These are phyloP conservation scores for Gelatoporia subvermispora DNA, from an alignment of 768 basidiomycete species.

Conservation along the genomic window DNA sequence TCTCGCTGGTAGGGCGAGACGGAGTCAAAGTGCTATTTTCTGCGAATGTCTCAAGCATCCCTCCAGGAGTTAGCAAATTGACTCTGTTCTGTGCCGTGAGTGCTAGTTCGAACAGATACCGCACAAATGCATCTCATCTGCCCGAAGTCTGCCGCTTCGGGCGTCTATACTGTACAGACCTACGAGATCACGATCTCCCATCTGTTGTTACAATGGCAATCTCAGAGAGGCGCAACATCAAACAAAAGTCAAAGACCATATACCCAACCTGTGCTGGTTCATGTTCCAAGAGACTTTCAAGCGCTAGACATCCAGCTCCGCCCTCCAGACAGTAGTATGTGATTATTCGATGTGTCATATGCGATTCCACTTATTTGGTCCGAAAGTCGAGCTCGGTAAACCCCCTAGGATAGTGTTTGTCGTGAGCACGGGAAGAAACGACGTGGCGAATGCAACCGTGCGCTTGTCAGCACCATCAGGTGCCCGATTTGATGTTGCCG, in stretches of 20 bases:
- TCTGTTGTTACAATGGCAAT: constrained; percentile 56
- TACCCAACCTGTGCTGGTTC: constrained; percentile 41
- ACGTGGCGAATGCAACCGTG: constrained; percentile 48
- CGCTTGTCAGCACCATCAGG: constrained; percentile 53
- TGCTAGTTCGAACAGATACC: constrained; percentile 1
- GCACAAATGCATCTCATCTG: neutral
- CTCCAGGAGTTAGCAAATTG: constrained; percentile 54
- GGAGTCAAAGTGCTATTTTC: constrained; percentile 57
- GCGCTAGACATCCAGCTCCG: constrained; percentile 61
- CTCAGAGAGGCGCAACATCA: constrained; percentile 34
- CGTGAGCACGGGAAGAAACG: constrained; percentile 67
- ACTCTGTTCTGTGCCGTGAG: constrained; percentile 72
- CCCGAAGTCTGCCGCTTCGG: constrained; percentile 61
- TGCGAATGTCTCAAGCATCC: constrained; percentile 35
- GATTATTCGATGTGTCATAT: constrained; percentile 2
- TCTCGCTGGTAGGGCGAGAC: constrained; percentile 60
- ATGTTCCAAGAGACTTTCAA: constrained; percentile 56
- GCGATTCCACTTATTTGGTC: neutral
- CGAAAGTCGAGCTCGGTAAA: constrained; percentile 61
- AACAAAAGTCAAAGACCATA: constrained; percentile 13
- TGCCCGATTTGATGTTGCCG: constrained; percentile 38
- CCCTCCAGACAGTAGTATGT: constrained; percentile 42
- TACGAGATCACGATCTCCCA: constrained; percentile 63
- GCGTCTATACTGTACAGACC: constrained; percentile 62
- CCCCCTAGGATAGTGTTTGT: constrained; percentile 48